Percentiles rank a stretch among this genome's conserved stretches.
Evolutionary conservation across 139 green algal species (phyloP).

Genomic region (Chlorella sorokiniana): DNA sequence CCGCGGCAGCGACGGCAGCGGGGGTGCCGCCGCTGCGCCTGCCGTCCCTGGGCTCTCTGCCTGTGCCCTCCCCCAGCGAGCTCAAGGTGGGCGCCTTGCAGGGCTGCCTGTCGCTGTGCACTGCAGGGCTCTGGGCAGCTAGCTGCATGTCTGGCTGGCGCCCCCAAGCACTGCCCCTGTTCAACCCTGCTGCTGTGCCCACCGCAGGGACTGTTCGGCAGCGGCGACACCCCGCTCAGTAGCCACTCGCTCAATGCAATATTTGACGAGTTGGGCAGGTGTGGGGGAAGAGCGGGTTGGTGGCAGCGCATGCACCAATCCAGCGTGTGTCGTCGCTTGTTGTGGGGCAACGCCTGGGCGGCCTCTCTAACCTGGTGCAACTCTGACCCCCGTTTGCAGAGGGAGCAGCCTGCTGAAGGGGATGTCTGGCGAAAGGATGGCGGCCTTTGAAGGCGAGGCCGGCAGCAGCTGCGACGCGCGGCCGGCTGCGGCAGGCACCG

Average conservation of each 20-base stretch:
- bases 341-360: too few species aligned
- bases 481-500: too few species aligned
- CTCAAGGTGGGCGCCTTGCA: constrained; percentile 9
- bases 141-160: not conserved
- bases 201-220: constrained; percentile 24
- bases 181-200: not conserved
- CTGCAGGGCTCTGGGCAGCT: not conserved
- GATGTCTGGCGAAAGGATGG: too few species aligned
- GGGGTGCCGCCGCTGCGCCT: constrained; percentile 2
- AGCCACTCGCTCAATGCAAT: constrained; percentile 16
- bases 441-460: too few species aligned
- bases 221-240: constrained; percentile 11
- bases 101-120: not conserved
- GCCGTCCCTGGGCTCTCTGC: not conserved
- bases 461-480: too few species aligned
- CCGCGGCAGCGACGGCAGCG: too few species aligned
- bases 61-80: not conserved
- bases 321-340: too few species aligned
- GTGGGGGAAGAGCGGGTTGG: too few species aligned
- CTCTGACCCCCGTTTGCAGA: too few species aligned
- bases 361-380: too few species aligned
- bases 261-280: constrained; percentile 29
- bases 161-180: not conserved
- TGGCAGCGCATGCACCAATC: too few species aligned
- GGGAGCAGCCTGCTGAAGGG: too few species aligned